Evolutionary conservation across 2,329 filamentous ascomycete genomes (phyloP).

Genomic region (Hypoxylon sp.): DNA sequence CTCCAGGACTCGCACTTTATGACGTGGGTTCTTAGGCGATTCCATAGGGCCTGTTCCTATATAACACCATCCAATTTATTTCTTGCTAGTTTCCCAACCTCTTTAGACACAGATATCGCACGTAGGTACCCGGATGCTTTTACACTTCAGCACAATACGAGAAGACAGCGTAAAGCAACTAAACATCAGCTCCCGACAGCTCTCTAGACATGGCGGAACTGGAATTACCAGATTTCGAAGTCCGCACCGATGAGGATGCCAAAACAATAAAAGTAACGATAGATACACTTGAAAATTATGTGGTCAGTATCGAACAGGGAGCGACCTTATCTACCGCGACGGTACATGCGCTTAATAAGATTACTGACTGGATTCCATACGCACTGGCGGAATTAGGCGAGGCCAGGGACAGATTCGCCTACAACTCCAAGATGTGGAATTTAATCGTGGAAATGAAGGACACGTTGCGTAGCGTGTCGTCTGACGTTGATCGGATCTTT

Average conservation of each 20-base stretch:
- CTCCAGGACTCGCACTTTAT: too few species aligned
- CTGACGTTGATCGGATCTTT: background rate
- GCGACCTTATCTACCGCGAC: background rate
- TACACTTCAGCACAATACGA: background rate
- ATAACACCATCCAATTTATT: too few species aligned
- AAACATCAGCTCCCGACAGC: background rate
- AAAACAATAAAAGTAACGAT: background rate
- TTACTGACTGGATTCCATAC: background rate
- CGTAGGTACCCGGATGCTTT: background rate
- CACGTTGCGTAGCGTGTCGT: background rate
- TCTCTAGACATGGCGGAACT: background rate
- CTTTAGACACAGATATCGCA: background rate
- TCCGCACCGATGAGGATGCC: background rate
- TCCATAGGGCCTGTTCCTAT: too few species aligned
- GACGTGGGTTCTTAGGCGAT: too few species aligned
- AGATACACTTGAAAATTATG: background rate
- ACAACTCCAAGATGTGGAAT: background rate
- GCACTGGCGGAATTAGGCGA: background rate
- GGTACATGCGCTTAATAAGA: background rate
- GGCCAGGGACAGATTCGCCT: too few species aligned
- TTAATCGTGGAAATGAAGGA: background rate
- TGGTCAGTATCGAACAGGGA: background rate
- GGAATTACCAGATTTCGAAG: background rate
- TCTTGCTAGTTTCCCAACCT: background rate
- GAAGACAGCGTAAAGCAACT: background rate